Evolutionary conservation across 1,284 basidiomycete species (phyloP), one percentile per base, ranked within the genome.

Genomic region (Inonotus obliquus): DNA sequence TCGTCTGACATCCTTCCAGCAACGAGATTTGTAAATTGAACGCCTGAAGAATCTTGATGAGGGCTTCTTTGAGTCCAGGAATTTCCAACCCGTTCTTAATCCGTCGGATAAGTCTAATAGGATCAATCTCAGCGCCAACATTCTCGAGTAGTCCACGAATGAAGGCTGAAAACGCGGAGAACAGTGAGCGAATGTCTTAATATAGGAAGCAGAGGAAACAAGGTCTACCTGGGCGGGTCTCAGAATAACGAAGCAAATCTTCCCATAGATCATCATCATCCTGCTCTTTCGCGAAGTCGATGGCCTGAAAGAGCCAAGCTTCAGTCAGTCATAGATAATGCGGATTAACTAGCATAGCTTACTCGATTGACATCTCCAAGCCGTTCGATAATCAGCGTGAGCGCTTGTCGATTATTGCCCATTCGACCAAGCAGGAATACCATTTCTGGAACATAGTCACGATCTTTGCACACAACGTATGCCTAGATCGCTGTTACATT

Each of bases 241-340:
- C 96, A 0, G 96, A 96, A 70, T 99, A 98, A 63, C 82, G 85
- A 21, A 99, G 77, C 11, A 99, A 81, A 72, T 98, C 95, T 70
- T 98, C 96, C 97, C 97, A 99, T 0, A 99, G 84, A 72, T 99
- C 97, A 66, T 95, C 89, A 68, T 99, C 97, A 62, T 90, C 91
- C 73, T 98, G 96, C 72, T 98, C 96, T 70, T 96, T 96, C 0
- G 96, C 96, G 71, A 99, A 99, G 64, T 98, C 96, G 68, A 99
- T 98, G 0, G 96, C 96, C 91, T 94, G 65, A 2, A 35, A 21
- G n/a, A n/a, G n/a, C n/a, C 48, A 56, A 1, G 41, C 17, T 1
- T 7, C n/a, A 14, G 13, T 44, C n/a, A 44, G 41, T 19, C 19
- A 9, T 7, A 17, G 7, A 44, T 44, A 44, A 2, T 38, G 23